Base-by-base conservation (phyloP, 495 filamentous ascomycete species). In the Xylaria longipes region DNA sequence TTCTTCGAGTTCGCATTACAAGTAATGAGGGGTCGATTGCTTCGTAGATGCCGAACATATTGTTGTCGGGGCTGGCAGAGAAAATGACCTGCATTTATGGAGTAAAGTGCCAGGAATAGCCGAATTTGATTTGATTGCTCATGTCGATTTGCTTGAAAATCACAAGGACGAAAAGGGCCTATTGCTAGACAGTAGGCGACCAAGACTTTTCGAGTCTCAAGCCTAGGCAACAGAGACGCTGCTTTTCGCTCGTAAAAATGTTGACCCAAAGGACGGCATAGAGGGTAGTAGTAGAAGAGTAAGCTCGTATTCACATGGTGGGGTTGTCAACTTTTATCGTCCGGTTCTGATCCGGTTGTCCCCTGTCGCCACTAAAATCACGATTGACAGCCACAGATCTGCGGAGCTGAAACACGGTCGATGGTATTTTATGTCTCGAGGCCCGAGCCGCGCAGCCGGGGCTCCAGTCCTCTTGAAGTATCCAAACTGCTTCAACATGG, bases 351-450 rank as follows among this genome's bases (percentile, higher is more conserved):
- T n/a, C n/a, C n/a, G n/a, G n/a, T n/a, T n/a, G 12, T 37, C 46
- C 65, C 48, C 45, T 56, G 45, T 33, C 65, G 48, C 65, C 65
- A 67, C 65, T 67, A 54, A 67, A 56, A 43, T 25, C 12, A 66
- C 63, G 45, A 52, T 27, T 2, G 25, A 41, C 14, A 39, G 33
- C 46, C 50, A 20, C 22, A 31, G 65, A 67, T 67, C 65, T 67
- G 65, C 65, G n/a, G 48, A 67, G 33, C 46, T 56, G 65, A 67
- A 43, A 67, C 65, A 56, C 65, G 1, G 46, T 35, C n/a, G 65
- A 41, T 50, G n/a, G 48, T 56, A 56, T 66, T 67, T 67, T 9
- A 56, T 43, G 11, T 41, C 65, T 41, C 65, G 48, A 67, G 31
- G 12, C 33, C 65, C 48, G n/a, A 67, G 9, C 46, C 65, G 43